phyloP scores from a whole-genome alignment of 2,329 filamentous ascomycete species.

The Verruconis gallopava region DNA sequence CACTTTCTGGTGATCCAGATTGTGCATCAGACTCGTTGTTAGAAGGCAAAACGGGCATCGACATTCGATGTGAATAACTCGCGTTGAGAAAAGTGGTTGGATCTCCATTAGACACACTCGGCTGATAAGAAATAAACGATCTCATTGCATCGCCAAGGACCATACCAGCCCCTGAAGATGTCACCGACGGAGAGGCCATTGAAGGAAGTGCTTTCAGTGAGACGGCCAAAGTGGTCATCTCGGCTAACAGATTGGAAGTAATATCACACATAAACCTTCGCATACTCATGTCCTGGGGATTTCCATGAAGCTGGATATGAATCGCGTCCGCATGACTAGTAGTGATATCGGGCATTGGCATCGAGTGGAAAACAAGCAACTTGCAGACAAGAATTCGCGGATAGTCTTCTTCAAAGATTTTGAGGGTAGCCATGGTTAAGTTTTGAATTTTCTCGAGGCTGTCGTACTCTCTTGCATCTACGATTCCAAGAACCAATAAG shows the following conservation, averaged over 20 bases:
- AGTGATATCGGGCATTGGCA: conserved; percentile 40
- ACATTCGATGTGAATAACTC: conserved; percentile 58
- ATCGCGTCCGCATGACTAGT: conserved; percentile 50
- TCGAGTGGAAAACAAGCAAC: conserved; percentile 61
- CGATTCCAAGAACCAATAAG: conserved; percentile 69
- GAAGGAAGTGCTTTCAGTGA: conserved; percentile 42
- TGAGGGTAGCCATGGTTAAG: not conserved
- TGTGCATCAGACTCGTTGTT: conserved; percentile 18
- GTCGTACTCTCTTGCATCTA: conserved; percentile 60
- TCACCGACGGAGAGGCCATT: conserved; percentile 41
- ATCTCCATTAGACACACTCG: too few species aligned
- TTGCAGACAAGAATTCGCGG: conserved; percentile 66
- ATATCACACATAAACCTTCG: conserved; percentile 34
- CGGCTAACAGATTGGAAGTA: conserved; percentile 31
- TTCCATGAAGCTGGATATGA: conserved; percentile 53
- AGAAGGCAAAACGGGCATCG: conserved; percentile 53
- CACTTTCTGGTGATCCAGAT: conserved; percentile 14
- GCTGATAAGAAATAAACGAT: too few species aligned
- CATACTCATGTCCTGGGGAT: conserved; percentile 59
- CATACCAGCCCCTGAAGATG: too few species aligned
- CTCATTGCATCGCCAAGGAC: too few species aligned
- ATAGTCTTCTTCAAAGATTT: conserved; percentile 48
- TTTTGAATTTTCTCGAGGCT: not conserved
- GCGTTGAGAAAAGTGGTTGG: conserved; percentile 20
- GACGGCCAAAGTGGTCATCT: conserved; percentile 34